Percentiles rank a stretch among this genome's conserved stretches.
phyloP scores from a whole-genome alignment of 495 filamentous ascomycete species.

The Aspergillus nanangensis region DNA sequence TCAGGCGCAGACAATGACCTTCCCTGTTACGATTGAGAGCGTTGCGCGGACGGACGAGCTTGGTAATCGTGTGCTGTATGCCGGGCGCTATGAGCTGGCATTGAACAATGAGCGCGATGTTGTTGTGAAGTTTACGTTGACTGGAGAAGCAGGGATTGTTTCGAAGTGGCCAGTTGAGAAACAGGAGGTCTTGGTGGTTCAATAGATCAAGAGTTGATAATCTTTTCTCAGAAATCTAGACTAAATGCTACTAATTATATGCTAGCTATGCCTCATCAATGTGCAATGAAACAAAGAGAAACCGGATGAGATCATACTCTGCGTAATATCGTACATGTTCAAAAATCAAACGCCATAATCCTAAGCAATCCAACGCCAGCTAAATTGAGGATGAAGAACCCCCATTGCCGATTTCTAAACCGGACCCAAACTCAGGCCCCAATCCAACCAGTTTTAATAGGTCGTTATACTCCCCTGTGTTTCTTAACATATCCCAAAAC shows the following conservation, averaged over 20 bases:
- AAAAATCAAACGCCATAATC: too few species aligned
- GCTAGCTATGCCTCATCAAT: neutral
- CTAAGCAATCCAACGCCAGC: too few species aligned
- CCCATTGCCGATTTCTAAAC: neutral
- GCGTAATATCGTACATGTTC: too few species aligned
- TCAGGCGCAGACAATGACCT: conserved; percentile 22
- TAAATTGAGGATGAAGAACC: neutral
- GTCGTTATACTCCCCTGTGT: conserved; percentile 47
- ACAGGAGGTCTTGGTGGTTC: too few species aligned
- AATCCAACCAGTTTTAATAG: conserved; percentile 18
- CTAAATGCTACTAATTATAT: neutral
- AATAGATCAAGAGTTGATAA: neutral
- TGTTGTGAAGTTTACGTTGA: conserved; percentile 25
- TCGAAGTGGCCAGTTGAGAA: conserved; percentile 29
- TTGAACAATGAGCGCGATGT: conserved; percentile 45
- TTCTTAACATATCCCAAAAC: conserved; percentile 49
- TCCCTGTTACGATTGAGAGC: conserved; percentile 53
- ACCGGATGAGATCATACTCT: too few species aligned
- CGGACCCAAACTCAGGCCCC: too few species aligned
- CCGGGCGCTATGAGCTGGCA: conserved; percentile 57
- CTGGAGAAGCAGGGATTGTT: conserved; percentile 24
- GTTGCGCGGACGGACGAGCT: conserved; percentile 53
- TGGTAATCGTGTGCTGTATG: conserved; percentile 61
- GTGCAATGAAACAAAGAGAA: too few species aligned
- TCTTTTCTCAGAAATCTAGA: neutral